These are phyloP conservation scores for Fomitiporia mediterranea DNA, from an alignment of 1,284 basidiomycete genomes.

Conservation along the genomic window DNA sequence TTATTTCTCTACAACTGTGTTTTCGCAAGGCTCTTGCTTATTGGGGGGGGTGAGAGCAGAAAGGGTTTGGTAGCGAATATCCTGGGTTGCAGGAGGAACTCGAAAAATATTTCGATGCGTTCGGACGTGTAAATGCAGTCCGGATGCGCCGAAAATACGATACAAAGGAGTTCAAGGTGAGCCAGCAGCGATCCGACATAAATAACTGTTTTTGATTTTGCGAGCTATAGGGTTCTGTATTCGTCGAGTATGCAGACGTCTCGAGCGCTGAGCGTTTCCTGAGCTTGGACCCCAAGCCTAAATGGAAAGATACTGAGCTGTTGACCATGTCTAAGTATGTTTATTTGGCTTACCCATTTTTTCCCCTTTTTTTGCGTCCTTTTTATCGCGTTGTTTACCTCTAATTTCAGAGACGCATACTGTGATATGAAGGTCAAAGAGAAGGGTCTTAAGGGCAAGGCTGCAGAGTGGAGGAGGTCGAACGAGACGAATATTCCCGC, in stretches of 20 bases:
- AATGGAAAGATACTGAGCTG: slow-evolving; percentile 72
- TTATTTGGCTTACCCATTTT: background rate
- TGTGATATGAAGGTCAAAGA: slow-evolving; percentile 98
- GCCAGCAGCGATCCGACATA: slow-evolving; percentile 18
- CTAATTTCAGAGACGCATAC: slow-evolving; percentile 69
- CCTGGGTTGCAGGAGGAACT: slow-evolving; percentile 70
- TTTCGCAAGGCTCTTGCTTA: background rate
- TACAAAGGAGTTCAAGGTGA: slow-evolving; percentile 80
- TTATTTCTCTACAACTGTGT: no score
- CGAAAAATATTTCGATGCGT: slow-evolving; percentile 80
- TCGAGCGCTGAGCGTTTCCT: slow-evolving; percentile 74
- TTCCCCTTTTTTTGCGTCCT: no score
- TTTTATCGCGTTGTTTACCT: background rate
- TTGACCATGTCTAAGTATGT: slow-evolving; percentile 84
- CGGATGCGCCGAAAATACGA: slow-evolving; percentile 77
- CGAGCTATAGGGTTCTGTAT: slow-evolving; percentile 75
- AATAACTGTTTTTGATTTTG: background rate
- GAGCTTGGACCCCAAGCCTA: slow-evolving; percentile 72
- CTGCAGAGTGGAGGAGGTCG: slow-evolving; percentile 42
- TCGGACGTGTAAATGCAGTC: slow-evolving; percentile 81
- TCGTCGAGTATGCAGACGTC: slow-evolving; percentile 83
- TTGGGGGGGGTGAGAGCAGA: slow-evolving; percentile 43
- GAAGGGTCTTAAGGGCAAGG: slow-evolving; percentile 78
- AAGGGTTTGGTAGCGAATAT: slow-evolving; percentile 83
- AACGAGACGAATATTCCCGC: slow-evolving; percentile 44